A percentile compares a stretch with the other conserved stretches of the same genome.
These are phyloP conservation scores for Malania oleifera DNA, from an alignment of 164 flowering plant species.

Conservation along the genomic window DNA sequence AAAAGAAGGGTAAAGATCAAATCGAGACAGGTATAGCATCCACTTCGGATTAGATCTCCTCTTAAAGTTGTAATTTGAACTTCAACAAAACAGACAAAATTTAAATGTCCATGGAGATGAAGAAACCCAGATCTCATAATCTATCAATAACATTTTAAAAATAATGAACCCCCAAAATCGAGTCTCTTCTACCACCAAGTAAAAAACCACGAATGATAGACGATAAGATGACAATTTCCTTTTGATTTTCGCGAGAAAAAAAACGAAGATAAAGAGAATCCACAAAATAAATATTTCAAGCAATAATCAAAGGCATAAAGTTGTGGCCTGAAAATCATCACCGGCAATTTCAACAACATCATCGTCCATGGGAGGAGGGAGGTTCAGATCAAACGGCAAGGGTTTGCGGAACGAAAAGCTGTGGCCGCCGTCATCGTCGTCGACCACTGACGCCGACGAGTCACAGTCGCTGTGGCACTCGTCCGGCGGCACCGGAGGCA, in stretches of 20 bases:
- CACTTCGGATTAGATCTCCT: no score
- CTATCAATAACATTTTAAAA: slow-evolving; percentile 22
- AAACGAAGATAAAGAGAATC: slow-evolving; percentile 1
- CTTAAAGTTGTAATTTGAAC: no score
- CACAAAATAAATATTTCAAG: slow-evolving; percentile 1
- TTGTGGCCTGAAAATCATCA: slow-evolving; percentile 43
- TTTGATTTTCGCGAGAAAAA: slow-evolving; percentile 10
- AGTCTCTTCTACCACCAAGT: no score
- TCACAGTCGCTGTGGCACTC: slow-evolving; percentile 53
- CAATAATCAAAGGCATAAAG: slow-evolving; percentile 43
- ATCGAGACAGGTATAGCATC: no score
- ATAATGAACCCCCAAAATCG: no score
- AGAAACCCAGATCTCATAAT: slow-evolving; percentile 22
- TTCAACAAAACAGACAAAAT: slow-evolving; percentile 24
- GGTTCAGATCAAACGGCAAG: slow-evolving; percentile 60
- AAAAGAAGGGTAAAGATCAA: no score
- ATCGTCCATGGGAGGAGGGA: slow-evolving; percentile 30
- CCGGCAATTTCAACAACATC: slow-evolving; percentile 14
- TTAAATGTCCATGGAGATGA: slow-evolving; percentile 27
- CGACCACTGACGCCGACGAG: slow-evolving; percentile 48
- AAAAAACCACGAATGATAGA: no score
- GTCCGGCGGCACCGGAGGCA: slow-evolving; percentile 17
- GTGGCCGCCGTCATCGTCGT: slow-evolving; percentile 22
- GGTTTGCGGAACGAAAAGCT: slow-evolving; percentile 21
- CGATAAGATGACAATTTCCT: slow-evolving; percentile 6